Conservation (phyloP, 192 early-diverging fungal species). For the Fimicolochytrium jonesii region DNA sequence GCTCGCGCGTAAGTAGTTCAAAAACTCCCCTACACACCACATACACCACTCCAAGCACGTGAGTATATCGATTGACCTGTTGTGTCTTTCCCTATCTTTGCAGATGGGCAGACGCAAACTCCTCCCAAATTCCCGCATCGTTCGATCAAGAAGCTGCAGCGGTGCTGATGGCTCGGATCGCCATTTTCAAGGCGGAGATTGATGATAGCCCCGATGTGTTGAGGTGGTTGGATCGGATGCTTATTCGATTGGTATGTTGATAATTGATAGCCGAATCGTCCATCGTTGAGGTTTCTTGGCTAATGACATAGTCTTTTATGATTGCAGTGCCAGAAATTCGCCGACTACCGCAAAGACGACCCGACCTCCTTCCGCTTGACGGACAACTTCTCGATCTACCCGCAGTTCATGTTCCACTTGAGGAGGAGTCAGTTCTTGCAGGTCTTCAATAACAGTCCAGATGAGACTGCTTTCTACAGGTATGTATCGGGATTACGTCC, state of each 20-base stretch:
- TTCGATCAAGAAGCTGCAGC: constrained; percentile 99
- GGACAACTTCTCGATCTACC: constrained; percentile 96
- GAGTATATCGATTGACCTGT: not conserved
- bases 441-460: constrained; percentile 98
- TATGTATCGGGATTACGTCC: constrained; percentile 22
- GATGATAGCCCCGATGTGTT: constrained; percentile 97
- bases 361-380: constrained; percentile 83
- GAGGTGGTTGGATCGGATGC: constrained; percentile 96
- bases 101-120: constrained; percentile 70
- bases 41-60: not conserved
- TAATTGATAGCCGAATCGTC: not conserved
- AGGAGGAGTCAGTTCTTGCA: constrained; percentile 95
- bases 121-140: constrained; percentile 80
- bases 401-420: constrained; percentile 99
- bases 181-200: constrained; percentile 92
- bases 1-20: constrained; percentile 69
- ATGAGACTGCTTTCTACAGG: constrained; percentile 92
- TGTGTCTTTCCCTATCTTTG: not conserved
- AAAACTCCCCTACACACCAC: no score
- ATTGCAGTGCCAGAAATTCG: constrained; percentile 86
- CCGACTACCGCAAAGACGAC: constrained; percentile 94
- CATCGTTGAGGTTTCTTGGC: no score
- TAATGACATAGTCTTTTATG: no score
- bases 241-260: constrained; percentile 77
- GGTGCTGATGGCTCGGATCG: constrained; percentile 95